Evolutionary conservation across 345 rosid genomes (phyloP).

Genomic region (Eucalyptus erythrocorys): DNA sequence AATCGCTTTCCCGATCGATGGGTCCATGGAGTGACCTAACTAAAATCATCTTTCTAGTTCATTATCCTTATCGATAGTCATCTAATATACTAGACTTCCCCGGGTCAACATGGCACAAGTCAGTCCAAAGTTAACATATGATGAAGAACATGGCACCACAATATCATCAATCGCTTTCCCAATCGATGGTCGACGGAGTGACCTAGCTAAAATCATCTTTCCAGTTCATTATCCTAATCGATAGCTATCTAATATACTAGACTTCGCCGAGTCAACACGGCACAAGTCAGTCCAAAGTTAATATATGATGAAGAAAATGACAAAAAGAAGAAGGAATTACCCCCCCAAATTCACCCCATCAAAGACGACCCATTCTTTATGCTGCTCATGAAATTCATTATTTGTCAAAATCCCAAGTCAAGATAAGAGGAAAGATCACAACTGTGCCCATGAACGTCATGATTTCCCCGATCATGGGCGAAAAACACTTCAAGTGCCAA

Average conservation of each 20-base stretch:
- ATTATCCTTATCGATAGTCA: not conserved
- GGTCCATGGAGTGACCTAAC: not conserved
- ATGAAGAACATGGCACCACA: not conserved
- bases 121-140: not conserved
- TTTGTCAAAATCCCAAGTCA: not conserved
- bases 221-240: not conserved
- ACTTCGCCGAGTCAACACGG: not conserved
- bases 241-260: not conserved
- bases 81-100: not conserved
- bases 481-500: too few species aligned
- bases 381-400: not conserved
- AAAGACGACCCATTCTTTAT: not conserved
- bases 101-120: not conserved
- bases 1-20: not conserved
- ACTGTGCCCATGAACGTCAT: not conserved
- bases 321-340: not conserved
- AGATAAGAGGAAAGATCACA: not conserved
- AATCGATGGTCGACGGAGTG: not conserved
- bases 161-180: not conserved
- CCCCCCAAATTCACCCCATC: not conserved
- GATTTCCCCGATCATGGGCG: too few species aligned
- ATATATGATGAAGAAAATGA: not conserved
- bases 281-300: not conserved
- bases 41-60: not conserved
- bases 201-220: not conserved